These are phyloP conservation scores for Penicillium flavigenum DNA, from an alignment of 495 filamentous ascomycete species.

Conservation along the genomic window DNA sequence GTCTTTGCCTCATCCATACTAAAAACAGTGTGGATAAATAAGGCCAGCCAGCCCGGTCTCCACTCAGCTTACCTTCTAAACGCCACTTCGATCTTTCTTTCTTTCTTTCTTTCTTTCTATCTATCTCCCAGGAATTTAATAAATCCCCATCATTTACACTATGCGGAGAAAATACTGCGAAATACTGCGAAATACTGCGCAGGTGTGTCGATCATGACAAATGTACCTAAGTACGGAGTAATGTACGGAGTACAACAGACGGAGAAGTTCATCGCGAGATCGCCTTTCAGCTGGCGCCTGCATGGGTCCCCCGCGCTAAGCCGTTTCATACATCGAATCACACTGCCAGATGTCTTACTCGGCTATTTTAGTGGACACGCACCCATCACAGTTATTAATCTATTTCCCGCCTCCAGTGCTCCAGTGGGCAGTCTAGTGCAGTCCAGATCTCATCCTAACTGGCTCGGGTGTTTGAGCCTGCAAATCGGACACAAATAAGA, in stretches of 20 bases:
- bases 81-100: conserved; percentile 6
- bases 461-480: not conserved
- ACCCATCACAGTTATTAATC: not conserved
- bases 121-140: too few relatives aligned
- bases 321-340: conserved; percentile 19
- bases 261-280: not conserved
- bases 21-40: conserved; percentile 6
- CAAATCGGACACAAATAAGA: too few relatives aligned
- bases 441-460: not conserved
- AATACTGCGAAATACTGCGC: too few relatives aligned
- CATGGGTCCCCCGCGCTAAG: conserved; percentile 24
- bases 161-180: too few relatives aligned
- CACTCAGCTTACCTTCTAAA: conserved; percentile 8
- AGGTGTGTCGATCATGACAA: conserved; percentile 13
- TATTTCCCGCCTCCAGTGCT: not conserved
- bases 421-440: not conserved
- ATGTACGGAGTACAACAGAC: not conserved
- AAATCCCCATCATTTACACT: too few relatives aligned
- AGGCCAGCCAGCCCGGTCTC: conserved; percentile 11
- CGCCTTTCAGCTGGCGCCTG: conserved; percentile 23
- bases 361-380: conserved; percentile 15
- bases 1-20: conserved; percentile 3
- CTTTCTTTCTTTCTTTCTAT: too few relatives aligned
- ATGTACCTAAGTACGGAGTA: not conserved
- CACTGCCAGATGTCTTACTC: conserved; percentile 6